phyloP scores from a whole-genome alignment of 352 stramenopile species.

The Blastocystis sp. region DNA sequence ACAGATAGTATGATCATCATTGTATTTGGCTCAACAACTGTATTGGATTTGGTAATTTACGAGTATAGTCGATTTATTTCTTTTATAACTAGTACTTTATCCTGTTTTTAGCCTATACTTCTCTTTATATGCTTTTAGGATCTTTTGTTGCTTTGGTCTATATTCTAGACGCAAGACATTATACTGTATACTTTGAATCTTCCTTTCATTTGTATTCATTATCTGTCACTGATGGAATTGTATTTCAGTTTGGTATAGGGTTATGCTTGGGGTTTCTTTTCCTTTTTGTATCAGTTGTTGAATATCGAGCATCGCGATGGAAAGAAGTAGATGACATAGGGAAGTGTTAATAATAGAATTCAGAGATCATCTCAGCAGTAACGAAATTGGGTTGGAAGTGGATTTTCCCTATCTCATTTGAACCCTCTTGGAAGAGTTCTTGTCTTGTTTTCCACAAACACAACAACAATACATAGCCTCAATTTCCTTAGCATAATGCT shows the following conservation, averaged over 20 bases:
- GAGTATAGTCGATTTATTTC: background rate
- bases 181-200: background rate
- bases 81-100: conserved; percentile 31
- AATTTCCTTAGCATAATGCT: conserved; percentile 86
- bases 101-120: background rate
- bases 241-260: conserved; percentile 42
- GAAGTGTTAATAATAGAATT: background rate
- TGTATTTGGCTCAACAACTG: conserved; percentile 33
- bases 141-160: background rate
- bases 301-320: background rate
- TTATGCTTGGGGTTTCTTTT: background rate
- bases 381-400: conserved; percentile 22
- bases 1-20: conserved; percentile 49
- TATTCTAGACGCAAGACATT: background rate
- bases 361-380: background rate
- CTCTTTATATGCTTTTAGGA: background rate
- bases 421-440: background rate
- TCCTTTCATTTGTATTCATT: background rate
- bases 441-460: conserved; percentile 42
- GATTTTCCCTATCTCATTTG: conserved; percentile 35
- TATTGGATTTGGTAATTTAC: conserved; percentile 28
- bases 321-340: too few relatives aligned
- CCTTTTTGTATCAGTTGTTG: background rate
- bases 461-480: conserved; percentile 78
- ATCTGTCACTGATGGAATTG: background rate